Evolutionary conservation across 2,329 filamentous ascomycete species (phyloP).

Genomic region (Cercospora sesami): DNA sequence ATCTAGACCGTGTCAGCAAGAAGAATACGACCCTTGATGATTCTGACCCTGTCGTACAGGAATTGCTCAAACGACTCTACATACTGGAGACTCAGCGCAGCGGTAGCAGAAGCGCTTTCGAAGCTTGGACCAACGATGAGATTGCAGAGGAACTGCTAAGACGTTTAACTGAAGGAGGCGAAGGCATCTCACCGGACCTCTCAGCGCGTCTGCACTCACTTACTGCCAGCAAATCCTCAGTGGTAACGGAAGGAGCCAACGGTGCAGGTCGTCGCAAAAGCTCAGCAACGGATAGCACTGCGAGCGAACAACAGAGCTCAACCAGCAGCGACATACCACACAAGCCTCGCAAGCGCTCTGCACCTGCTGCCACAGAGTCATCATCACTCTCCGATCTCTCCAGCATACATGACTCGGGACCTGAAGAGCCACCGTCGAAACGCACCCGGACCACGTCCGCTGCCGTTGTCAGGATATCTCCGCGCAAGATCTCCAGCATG

Average conservation of each 20-base stretch:
- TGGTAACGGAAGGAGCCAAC: neutral
- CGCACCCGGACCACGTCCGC: neutral
- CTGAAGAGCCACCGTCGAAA: neutral
- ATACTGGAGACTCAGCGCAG: neutral
- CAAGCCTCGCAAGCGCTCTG: neutral
- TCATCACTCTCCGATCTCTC: neutral
- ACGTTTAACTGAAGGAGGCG: neutral
- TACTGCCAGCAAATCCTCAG: neutral
- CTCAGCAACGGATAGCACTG: neutral
- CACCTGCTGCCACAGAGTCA: neutral
- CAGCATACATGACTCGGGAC: neutral
- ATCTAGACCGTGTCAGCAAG: neutral
- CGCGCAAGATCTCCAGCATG: conserved; percentile 2
- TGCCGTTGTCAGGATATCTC: neutral
- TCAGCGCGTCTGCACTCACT: neutral
- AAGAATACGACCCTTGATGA: neutral
- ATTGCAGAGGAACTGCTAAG: conserved; percentile 6
- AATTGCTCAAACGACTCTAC: neutral
- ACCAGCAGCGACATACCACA: neutral
- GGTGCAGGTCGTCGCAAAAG: neutral
- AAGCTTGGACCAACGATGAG: neutral
- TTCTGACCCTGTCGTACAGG: neutral
- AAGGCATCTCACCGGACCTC: neutral
- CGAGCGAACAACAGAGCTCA: neutral
- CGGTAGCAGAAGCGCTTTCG: neutral